Evolutionary conservation across 2,329 filamentous ascomycete species (phyloP).

Genomic region (Ampelomyces quisqualis): DNA sequence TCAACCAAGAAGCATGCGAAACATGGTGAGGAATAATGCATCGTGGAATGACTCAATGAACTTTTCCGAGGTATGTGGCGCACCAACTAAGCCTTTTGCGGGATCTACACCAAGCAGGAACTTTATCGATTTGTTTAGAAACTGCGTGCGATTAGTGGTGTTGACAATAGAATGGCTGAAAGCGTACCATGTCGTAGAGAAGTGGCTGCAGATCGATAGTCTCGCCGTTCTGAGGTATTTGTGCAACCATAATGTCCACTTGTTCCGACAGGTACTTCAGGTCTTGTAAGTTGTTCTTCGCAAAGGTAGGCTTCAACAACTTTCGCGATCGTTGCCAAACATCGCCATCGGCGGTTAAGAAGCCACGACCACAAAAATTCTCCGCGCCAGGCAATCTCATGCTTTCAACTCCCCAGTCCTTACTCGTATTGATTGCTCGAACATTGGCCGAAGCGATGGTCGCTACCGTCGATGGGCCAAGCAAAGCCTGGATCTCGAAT

Average conservation of each 20-base stretch:
- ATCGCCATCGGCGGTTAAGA: slow-evolving; percentile 45
- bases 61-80: slow-evolving; percentile 4
- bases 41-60: slow-evolving; percentile 12
- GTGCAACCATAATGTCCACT: slow-evolving; percentile 55
- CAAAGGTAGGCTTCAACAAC: slow-evolving; percentile 53
- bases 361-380: slow-evolving; percentile 41
- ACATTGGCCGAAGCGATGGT: slow-evolving; percentile 46
- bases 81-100: not conserved
- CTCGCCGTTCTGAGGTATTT: slow-evolving; percentile 55
- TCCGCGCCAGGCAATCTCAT: slow-evolving; percentile 33
- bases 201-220: slow-evolving; percentile 28
- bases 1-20: slow-evolving; percentile 8
- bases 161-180: not conserved
- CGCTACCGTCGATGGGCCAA: slow-evolving; percentile 14
- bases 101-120: slow-evolving; percentile 12
- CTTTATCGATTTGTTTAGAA: slow-evolving; percentile 13
- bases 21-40: slow-evolving; percentile 4
- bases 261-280: slow-evolving; percentile 58
- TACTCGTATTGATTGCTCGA: slow-evolving; percentile 38
- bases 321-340: slow-evolving; percentile 32
- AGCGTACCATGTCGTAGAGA: slow-evolving; percentile 38
- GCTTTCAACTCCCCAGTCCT: slow-evolving; percentile 35
- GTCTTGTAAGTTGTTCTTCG: slow-evolving; percentile 51
- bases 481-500: slow-evolving; percentile 32
- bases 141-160: slow-evolving; percentile 3